Percentiles rank a stretch among this genome's conserved stretches.
Conservation (phyloP, 805 yeast genomes). For the Spathaspora hagerdaliae region DNA sequence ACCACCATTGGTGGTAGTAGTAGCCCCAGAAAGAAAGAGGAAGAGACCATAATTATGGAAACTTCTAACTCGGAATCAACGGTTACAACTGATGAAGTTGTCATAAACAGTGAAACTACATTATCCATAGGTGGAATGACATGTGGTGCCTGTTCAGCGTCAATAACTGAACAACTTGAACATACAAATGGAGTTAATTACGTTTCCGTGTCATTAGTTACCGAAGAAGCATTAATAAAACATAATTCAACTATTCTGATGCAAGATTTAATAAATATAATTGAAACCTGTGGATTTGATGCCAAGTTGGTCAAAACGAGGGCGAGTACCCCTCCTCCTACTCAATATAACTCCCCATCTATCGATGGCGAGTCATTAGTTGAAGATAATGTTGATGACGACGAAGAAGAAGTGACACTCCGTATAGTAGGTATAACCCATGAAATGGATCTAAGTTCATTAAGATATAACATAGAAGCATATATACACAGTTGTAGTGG, state of each 20-base stretch:
- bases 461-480: conserved; percentile 41
- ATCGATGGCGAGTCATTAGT: not conserved
- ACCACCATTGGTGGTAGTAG: not conserved
- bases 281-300: conserved; percentile 58
- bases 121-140: conserved; percentile 75
- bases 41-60: not conserved
- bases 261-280: conserved; percentile 43
- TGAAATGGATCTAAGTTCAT: conserved; percentile 20
- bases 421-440: conserved; percentile 31
- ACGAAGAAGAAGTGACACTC: conserved; percentile 25
- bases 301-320: conserved; percentile 8
- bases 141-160: conserved; percentile 76
- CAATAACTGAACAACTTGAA: conserved; percentile 56
- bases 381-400: conserved; percentile 7
- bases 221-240: conserved; percentile 64
- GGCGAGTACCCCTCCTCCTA: not conserved
- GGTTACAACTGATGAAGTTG: not conserved
- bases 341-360: not conserved
- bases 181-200: conserved; percentile 46
- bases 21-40: too few species aligned
- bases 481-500: conserved; percentile 28
- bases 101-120: not conserved
- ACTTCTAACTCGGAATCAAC: not conserved
- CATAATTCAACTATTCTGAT: conserved; percentile 34
- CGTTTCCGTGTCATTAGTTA: conserved; percentile 67